Conservation (phyloP, 768 basidiomycete genomes). For the Rhodotorula kratochvilovae region DNA sequence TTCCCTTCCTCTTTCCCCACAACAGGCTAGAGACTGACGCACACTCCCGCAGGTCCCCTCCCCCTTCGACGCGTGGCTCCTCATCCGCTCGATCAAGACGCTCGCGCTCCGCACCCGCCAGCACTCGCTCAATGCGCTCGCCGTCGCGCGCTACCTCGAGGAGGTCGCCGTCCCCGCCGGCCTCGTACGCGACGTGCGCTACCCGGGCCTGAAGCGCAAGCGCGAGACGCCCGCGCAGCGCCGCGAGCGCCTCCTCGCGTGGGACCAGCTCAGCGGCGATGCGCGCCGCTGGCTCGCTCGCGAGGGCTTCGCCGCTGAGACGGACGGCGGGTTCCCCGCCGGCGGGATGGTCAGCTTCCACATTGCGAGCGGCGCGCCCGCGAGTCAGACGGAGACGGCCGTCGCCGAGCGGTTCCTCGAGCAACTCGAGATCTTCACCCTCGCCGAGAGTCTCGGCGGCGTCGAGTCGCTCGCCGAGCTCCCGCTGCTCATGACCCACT, state of each 20-base stretch:
- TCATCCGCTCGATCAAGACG: constrained; percentile 85
- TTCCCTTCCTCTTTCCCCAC: too few relatives aligned
- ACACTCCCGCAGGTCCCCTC: constrained; percentile 55
- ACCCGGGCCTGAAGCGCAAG: constrained; percentile 65
- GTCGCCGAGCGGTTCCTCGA: constrained; percentile 54
- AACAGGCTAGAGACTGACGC: too few relatives aligned
- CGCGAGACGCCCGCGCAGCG: constrained; percentile 55
- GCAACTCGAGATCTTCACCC: constrained; percentile 20
- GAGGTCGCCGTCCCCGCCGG: constrained; percentile 45
- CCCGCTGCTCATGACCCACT: constrained; percentile 82
- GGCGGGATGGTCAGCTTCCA: constrained; percentile 83
- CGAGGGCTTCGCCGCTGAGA: constrained; percentile 32
- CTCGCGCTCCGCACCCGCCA: constrained; percentile 79
- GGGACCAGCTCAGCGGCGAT: constrained; percentile 40
- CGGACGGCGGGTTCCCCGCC: constrained; percentile 69
- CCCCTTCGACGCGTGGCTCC: constrained; percentile 82
- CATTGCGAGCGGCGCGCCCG: constrained; percentile 48
- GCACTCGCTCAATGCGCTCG: constrained; percentile 77
- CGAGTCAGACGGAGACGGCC: constrained; percentile 40
- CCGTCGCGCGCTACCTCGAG: constrained; percentile 63
- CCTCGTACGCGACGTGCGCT: constrained; percentile 75
- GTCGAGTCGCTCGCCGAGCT: constrained; percentile 87
- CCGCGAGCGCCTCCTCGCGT: constrained; percentile 46
- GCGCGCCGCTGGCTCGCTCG: constrained; percentile 43
- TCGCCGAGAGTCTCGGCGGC: constrained; percentile 86